phyloP scores from a whole-genome alignment of 768 basidiomycete genomes.

The Leccinum sublutescens region DNA sequence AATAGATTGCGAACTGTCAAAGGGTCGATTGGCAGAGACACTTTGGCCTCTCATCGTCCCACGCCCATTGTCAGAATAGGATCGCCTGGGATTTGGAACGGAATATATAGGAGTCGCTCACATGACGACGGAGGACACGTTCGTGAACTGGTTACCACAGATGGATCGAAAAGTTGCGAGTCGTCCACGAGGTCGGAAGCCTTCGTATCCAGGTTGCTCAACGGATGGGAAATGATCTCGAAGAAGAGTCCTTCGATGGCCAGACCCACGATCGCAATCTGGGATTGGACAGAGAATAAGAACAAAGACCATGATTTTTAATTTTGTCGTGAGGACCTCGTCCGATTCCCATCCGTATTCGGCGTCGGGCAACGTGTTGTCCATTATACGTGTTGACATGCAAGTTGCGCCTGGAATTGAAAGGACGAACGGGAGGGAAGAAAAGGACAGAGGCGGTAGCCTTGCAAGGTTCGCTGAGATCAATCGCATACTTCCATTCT shows the following conservation, averaged over 20 bases:
- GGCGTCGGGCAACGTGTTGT: constrained; percentile 11
- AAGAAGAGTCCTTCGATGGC: neutral
- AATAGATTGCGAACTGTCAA: neutral
- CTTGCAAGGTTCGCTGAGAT: constrained; percentile 9
- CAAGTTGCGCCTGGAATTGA: neutral
- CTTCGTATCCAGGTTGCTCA: constrained; percentile 1
- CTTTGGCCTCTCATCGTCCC: neutral
- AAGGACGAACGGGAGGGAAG: neutral
- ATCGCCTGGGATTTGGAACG: neutral
- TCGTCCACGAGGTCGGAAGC: neutral
- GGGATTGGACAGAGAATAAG: constrained; percentile 1
- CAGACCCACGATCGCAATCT: constrained; percentile 15
- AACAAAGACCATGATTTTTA: neutral
- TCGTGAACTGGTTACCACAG: neutral
- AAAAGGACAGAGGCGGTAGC: constrained; percentile 1
- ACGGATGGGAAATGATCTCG: constrained; percentile 10
- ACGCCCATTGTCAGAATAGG: neutral
- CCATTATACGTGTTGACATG: neutral
- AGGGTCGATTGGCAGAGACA: neutral
- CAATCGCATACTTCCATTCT: constrained; percentile 12
- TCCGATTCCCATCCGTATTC: constrained; percentile 3
- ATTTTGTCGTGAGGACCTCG: constrained; percentile 1
- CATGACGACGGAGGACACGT: neutral
- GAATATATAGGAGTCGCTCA: neutral
- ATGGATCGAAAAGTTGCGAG: neutral